These are phyloP conservation scores for Apiotrichum veenhuisii DNA, from an alignment of 1,284 basidiomycete species.

Conservation along the genomic window DNA sequence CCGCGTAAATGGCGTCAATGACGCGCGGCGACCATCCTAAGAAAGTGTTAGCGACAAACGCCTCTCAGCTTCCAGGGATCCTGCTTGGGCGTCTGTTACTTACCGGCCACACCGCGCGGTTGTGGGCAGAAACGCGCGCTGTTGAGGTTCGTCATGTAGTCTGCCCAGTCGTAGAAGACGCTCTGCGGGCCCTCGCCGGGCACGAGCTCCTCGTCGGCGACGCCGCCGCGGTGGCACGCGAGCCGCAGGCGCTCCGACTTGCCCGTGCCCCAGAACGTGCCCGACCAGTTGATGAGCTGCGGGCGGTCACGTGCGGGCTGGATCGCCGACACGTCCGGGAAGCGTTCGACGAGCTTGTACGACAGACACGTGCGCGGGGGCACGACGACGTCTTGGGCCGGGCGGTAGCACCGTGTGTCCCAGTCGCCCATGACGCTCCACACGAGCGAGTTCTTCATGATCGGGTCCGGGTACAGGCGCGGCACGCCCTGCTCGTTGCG, in stretches of 20 bases:
- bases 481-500: conserved; percentile 14
- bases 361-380: conserved; percentile 45
- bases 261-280: conserved; percentile 50
- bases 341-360: conserved; percentile 32
- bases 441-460: conserved; percentile 42
- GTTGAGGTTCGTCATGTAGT: conserved; percentile 50
- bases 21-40: conserved; percentile 51
- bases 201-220: conserved; percentile 38
- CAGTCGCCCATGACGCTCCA: conserved; percentile 49
- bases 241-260: conserved; percentile 43
- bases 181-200: conserved; percentile 38
- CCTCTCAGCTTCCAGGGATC: not conserved
- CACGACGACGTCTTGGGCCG: conserved; percentile 49
- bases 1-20: conserved; percentile 53
- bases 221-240: conserved; percentile 43
- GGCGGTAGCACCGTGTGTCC: conserved; percentile 46
- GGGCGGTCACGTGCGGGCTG: conserved; percentile 37
- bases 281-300: conserved; percentile 42
- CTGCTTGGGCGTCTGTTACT: too few relatives aligned
- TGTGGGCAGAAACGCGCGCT: conserved; percentile 51
- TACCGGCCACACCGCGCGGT: conserved; percentile 48
- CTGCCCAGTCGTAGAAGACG: conserved; percentile 36
- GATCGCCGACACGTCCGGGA: conserved; percentile 32
- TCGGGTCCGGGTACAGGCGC: conserved; percentile 38
- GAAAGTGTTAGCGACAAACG: not conserved